Evolutionary conservation across 2,329 filamentous ascomycete genomes (phyloP), one percentile per base, ranked within the genome.

Genomic region (Colletotrichum navitas): DNA sequence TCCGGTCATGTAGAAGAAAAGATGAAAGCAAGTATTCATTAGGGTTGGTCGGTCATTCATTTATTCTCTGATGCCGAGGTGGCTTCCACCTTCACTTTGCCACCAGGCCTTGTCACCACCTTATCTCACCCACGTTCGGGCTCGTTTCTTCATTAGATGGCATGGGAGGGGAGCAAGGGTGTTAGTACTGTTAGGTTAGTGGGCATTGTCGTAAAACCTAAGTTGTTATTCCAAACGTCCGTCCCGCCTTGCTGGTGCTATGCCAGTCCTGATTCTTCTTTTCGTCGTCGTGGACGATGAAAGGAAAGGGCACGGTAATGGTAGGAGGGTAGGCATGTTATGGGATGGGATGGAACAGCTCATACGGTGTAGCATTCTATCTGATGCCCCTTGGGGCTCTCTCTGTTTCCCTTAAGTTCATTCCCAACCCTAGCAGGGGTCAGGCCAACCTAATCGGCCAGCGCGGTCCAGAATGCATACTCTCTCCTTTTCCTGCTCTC

Each of bases 151-250:
- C 16, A n/a, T 29, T 69, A 72, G 69, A 71, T 64, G 55, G 69
- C 69, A 72, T 64, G 41, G 55, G 16, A 6, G 45, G 21, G 45
- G 39, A 24, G 39, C 36, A 52, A 63, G 26, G 45, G 49, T 45
- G 21, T 45, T 34, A 49, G 52, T 72, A 69, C 56, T 69, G 32
- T 68, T 69, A 63, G 36, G 32, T 68, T 69, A 63, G 36, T 55
- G n/a, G 18, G 60, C 60, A 64, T 72, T 69, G 54, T 61, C 29
- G 66, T 72, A 72, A 72, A 72, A 72, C 65, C 66, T 69, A 72
- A 72, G 51, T 69, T 68, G 60, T 39, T 72, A 60, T 69, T 54
- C 45, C 36, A 58, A 7, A 41, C 21, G 26, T 68, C 16, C 14
- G n/a, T 49, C 26, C n/a, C 24, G 12, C n/a, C 2, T 0, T 16